Conservation (phyloP, 2,329 filamentous ascomycete genomes). For the Xylariomycetidae sp. region DNA sequence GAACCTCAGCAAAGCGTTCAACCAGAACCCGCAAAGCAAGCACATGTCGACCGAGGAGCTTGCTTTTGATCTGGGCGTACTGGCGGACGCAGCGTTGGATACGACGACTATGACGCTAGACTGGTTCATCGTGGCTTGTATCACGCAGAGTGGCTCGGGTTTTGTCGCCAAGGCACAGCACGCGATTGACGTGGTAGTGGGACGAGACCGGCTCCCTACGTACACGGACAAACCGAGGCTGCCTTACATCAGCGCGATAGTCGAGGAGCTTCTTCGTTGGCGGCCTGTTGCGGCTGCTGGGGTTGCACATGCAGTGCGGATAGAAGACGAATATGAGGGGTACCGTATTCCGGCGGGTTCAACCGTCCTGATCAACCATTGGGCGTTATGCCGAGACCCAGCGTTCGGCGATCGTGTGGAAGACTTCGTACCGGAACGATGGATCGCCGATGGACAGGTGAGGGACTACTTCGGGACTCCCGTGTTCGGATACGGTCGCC, state of each 20-base stretch:
- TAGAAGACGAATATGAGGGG: slow-evolving; percentile 29
- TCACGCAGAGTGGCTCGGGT: slow-evolving; percentile 12
- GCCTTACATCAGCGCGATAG: slow-evolving; percentile 35
- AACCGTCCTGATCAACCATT: slow-evolving; percentile 36
- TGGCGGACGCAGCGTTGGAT: slow-evolving; percentile 26
- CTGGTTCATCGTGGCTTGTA: slow-evolving; percentile 27
- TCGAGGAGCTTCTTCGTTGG: slow-evolving; percentile 37
- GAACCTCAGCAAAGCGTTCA: slow-evolving; percentile 29
- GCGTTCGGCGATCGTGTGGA: slow-evolving; percentile 33
- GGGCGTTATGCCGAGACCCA: slow-evolving; percentile 31
- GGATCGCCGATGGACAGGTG: slow-evolving; percentile 18
- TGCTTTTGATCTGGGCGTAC: slow-evolving; percentile 17
- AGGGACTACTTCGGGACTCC: slow-evolving; percentile 27
- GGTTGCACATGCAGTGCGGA: slow-evolving; percentile 33
- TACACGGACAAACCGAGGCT: slow-evolving; percentile 33
- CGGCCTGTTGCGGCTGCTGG: slow-evolving; percentile 31
- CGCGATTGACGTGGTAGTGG: slow-evolving; percentile 36
- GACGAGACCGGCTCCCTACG: slow-evolving; percentile 30
- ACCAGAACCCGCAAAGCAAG: too few relatives aligned
- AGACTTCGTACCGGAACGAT: slow-evolving; percentile 27
- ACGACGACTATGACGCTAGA: slow-evolving; percentile 23
- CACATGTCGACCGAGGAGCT: slow-evolving; percentile 13
- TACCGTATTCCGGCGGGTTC: slow-evolving; percentile 37
- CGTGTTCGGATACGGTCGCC: slow-evolving; percentile 38
- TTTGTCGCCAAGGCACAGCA: slow-evolving; percentile 32